A percentile compares a stretch with the other conserved stretches of the same genome.
phyloP scores from a whole-genome alignment of 257 asterid species.

The Misopates orontium region DNA sequence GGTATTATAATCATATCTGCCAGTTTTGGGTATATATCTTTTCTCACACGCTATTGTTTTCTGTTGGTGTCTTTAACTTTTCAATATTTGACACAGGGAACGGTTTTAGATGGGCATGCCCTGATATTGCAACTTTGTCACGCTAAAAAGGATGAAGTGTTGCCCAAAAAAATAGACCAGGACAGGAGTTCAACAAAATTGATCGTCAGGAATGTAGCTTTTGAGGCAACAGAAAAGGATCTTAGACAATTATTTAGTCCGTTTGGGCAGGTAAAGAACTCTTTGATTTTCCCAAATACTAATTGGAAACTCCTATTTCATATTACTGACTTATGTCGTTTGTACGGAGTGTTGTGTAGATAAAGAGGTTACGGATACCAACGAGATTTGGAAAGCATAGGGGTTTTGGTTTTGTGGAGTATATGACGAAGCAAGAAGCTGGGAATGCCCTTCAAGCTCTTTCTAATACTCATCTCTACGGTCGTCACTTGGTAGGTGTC shows the following conservation, averaged over 20 bases:
- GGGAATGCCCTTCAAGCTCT: conserved; percentile 81
- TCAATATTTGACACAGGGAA: conserved; percentile 50
- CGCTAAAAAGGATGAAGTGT: conserved; percentile 57
- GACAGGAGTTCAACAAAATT: conserved; percentile 83
- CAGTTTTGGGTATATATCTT: not conserved
- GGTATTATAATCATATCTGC: conserved; percentile 37
- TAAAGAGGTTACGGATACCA: conserved; percentile 83
- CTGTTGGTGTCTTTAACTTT: conserved; percentile 16
- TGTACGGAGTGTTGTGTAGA: conserved; percentile 42
- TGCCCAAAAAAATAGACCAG: conserved; percentile 45
- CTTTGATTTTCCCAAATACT: not conserved
- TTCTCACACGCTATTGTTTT: not conserved
- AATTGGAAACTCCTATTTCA: too few species aligned
- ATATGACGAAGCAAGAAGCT: conserved; percentile 86
- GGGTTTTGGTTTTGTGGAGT: conserved; percentile 95
- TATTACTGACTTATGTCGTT: not conserved
- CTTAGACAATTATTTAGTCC: conserved; percentile 79
- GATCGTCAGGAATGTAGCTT: conserved; percentile 90
- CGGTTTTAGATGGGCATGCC: conserved; percentile 95
- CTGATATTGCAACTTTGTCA: conserved; percentile 83
- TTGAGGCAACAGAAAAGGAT: conserved; percentile 94
- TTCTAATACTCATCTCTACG: conserved; percentile 86
- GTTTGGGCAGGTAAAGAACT: conserved; percentile 76
- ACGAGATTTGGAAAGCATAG: conserved; percentile 76
- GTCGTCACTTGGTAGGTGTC: conserved; percentile 81